phyloP scores from a whole-genome alignment of 2,329 filamentous ascomycete genomes.

The Cytospora mali region DNA sequence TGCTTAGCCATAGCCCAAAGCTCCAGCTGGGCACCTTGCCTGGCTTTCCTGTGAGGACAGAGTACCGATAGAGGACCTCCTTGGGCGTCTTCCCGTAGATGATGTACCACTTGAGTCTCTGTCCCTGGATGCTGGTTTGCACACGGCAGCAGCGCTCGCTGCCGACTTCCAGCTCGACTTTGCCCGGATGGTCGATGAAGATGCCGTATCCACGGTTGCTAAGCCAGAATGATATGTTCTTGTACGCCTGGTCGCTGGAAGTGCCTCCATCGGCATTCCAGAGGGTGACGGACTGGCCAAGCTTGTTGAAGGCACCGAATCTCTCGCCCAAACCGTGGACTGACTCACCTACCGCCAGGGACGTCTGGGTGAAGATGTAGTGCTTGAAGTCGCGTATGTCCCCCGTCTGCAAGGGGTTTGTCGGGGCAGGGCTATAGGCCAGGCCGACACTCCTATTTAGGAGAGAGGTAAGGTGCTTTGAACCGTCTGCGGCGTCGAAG shows the following conservation, averaged over 20 bases:
- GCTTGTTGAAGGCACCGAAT: conserved; percentile 76
- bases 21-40: conserved; percentile 71
- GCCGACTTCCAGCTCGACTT: conserved; percentile 72
- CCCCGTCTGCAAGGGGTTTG: conserved; percentile 54
- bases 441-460: conserved; percentile 58
- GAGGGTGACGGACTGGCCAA: conserved; percentile 69
- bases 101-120: conserved; percentile 73
- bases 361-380: conserved; percentile 60
- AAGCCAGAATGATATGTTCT: conserved; percentile 71
- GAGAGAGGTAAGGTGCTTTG: conserved; percentile 56
- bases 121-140: conserved; percentile 69
- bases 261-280: conserved; percentile 68
- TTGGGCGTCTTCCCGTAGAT: conserved; percentile 73
- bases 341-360: conserved; percentile 61
- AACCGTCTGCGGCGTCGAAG: conserved; percentile 54
- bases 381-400: conserved; percentile 57
- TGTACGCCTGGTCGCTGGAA: conserved; percentile 71
- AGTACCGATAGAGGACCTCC: conserved; percentile 70
- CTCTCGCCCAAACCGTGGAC: conserved; percentile 76
- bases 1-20: conserved; percentile 76
- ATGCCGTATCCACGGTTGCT: conserved; percentile 75
- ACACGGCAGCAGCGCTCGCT: conserved; percentile 73
- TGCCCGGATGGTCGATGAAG: conserved; percentile 72
- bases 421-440: conserved; percentile 57
- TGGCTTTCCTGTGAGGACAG: conserved; percentile 66